These are phyloP conservation scores for Sclerotinia spermophila DNA, from an alignment of 2,329 filamentous ascomycete species.

Conservation along the genomic window DNA sequence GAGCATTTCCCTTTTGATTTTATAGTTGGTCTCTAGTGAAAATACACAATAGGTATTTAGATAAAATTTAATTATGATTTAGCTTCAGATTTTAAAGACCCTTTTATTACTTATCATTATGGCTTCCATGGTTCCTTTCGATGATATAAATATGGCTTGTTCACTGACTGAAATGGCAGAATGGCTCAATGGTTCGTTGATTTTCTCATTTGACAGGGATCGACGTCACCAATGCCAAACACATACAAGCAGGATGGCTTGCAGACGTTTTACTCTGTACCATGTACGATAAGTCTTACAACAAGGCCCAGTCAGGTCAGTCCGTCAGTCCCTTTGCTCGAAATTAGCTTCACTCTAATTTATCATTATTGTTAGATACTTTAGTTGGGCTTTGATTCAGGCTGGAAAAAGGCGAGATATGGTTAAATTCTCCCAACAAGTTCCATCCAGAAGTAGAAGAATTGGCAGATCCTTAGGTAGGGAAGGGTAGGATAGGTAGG, in stretches of 20 bases:
- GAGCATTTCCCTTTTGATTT: too few species aligned
- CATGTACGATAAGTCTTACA: too few species aligned
- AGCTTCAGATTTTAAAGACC: background rate
- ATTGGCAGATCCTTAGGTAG: background rate
- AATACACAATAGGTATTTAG: background rate
- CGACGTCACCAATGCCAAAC: slow-evolving; percentile 11
- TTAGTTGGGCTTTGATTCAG: background rate
- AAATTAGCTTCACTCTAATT: background rate
- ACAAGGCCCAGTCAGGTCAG: background rate
- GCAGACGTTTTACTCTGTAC: too few species aligned
- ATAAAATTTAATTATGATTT: background rate
- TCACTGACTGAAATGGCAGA: background rate
- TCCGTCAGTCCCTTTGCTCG: background rate
- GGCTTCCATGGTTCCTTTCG: too few species aligned
- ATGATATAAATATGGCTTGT: too few species aligned
- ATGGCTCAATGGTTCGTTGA: background rate
- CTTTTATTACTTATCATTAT: background rate
- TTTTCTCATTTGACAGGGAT: slow-evolving; percentile 12
- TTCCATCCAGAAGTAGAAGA: background rate
- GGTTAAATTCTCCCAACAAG: background rate
- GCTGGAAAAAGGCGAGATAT: background rate
- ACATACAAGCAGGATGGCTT: background rate
- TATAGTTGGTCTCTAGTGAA: background rate
- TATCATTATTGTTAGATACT: background rate
- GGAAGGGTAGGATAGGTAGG: background rate